phyloP scores from a whole-genome alignment of 208 protist genomes.

The Trypanosoma theileri region DNA sequence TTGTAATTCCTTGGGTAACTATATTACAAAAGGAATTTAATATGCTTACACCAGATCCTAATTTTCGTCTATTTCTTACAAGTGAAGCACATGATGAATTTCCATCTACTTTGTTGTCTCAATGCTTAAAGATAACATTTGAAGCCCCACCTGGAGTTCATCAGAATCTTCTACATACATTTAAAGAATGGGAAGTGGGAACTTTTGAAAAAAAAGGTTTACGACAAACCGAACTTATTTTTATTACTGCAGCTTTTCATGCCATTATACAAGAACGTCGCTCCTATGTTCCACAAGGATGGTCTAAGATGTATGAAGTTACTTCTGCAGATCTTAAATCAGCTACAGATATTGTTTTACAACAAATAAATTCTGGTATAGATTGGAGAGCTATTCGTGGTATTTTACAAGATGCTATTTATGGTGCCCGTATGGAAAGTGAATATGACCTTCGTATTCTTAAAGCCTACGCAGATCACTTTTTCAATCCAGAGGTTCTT shows the following conservation, averaged over 20 bases:
- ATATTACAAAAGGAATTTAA: constrained; percentile 93
- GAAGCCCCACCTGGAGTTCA: constrained; percentile 96
- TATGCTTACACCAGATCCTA: constrained; percentile 69
- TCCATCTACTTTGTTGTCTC: constrained; percentile 93
- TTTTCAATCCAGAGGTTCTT: constrained; percentile 79
- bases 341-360: constrained; percentile 89
- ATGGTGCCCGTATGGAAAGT: constrained; percentile 97
- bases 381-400: constrained; percentile 94
- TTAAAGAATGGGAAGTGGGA: constrained; percentile 76
- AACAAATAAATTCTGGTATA: constrained; percentile 50
- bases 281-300: constrained; percentile 97
- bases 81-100: constrained; percentile 95
- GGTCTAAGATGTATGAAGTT: constrained; percentile 98
- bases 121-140: constrained; percentile 95
- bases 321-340: constrained; percentile 93
- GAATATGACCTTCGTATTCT: constrained; percentile 93
- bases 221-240: constrained; percentile 89
- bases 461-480: constrained; percentile 88
- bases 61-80: constrained; percentile 96
- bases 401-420: constrained; percentile 94
- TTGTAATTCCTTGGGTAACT: constrained; percentile 94
- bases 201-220: constrained; percentile 60
- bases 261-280: constrained; percentile 96
- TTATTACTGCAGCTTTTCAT: constrained; percentile 95
- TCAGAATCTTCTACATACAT: constrained; percentile 95